A percentile compares a stretch with the other conserved stretches of the same genome.
phyloP scores from a whole-genome alignment of 257 asterid genomes.

The Solanum gracilifrons region DNA sequence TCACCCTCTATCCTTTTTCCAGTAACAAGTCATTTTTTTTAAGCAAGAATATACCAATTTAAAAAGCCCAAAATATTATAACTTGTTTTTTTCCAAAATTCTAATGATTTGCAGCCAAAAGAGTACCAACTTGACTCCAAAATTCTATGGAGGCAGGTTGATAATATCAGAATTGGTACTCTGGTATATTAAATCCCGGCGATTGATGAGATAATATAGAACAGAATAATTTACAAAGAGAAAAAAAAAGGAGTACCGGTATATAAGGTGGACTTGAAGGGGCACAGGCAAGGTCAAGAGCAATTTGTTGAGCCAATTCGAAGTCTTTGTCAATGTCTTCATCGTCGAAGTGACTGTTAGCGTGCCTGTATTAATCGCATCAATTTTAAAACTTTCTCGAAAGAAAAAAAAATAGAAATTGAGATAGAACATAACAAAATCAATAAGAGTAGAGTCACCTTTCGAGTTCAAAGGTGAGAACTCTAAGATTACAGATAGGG shows the following conservation, averaged over 20 bases:
- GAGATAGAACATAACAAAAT: neutral
- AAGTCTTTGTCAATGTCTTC: conserved; percentile 19
- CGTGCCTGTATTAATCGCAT: conserved; percentile 19
- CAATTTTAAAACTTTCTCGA: neutral
- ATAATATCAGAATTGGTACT: neutral
- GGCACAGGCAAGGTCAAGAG: conserved; percentile 7
- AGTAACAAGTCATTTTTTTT: neutral
- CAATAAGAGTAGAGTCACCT: neutral
- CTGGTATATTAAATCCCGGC: neutral
- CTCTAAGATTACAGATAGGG: conserved; percentile 15
- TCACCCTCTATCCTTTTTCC: neutral
- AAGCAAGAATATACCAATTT: neutral
- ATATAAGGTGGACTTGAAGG: conserved; percentile 6
- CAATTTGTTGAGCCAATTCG: conserved; percentile 18
- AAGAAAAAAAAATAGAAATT: neutral
- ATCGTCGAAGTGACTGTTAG: conserved; percentile 24
- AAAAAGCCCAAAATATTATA: neutral
- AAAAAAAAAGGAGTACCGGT: neutral
- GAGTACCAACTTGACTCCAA: neutral
- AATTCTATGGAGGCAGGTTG: neutral
- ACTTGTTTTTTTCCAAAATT: neutral
- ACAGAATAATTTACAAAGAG: neutral
- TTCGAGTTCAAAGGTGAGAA: conserved; percentile 14
- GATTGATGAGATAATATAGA: neutral
- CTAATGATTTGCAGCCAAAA: neutral